Conservation (phyloP, 2,329 filamentous ascomycete species). For the Epichloe elymi region DNA sequence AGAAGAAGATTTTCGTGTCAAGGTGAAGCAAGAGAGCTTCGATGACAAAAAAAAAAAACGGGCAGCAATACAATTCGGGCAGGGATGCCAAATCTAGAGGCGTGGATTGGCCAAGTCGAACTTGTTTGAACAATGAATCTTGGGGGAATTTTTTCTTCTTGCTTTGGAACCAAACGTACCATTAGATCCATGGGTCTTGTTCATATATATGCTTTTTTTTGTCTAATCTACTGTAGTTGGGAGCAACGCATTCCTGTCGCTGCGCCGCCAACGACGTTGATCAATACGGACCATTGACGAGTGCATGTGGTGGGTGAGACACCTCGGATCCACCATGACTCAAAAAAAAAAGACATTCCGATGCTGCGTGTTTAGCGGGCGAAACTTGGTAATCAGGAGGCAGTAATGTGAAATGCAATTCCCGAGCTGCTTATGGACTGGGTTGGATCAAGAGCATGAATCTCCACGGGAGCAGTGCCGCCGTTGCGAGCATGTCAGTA, state of each 20-base stretch:
- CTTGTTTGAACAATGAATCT: too few species aligned
- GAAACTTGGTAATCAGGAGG: too few species aligned
- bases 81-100: too few species aligned
- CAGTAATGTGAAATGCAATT: too few species aligned
- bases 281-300: background rate
- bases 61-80: background rate
- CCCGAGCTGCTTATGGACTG: too few species aligned
- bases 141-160: background rate
- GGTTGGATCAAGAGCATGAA: too few species aligned
- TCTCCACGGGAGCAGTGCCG: too few species aligned
- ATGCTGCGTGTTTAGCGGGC: background rate
- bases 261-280: background rate
- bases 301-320: too few species aligned
- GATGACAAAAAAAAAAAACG: background rate
- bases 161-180: too few species aligned
- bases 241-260: constrained; percentile 22
- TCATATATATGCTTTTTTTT: background rate
- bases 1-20: background rate
- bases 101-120: too few species aligned
- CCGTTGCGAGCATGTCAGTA: too few species aligned
- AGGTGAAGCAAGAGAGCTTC: background rate
- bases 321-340: background rate
- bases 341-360: background rate
- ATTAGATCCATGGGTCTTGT: background rate
- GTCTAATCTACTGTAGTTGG: constrained; percentile 9